Evolutionary conservation across 768 basidiomycete species (phyloP).

Genomic region (Hemileccinum impolitum): DNA sequence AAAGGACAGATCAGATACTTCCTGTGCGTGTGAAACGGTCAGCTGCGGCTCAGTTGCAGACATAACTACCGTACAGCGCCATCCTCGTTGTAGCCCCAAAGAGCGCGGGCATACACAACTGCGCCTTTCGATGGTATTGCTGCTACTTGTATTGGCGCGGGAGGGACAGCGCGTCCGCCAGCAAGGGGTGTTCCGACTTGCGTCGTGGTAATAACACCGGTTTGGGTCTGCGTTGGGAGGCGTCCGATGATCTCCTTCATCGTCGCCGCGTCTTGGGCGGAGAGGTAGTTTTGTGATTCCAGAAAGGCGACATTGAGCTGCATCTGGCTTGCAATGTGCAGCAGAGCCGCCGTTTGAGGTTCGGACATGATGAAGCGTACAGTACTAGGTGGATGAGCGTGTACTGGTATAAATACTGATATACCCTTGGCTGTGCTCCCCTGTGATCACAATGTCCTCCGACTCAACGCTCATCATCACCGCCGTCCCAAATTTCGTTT

Average conservation of each 20-base stretch:
- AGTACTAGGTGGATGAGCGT: not conserved
- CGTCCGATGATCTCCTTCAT: slow-evolving; percentile 46
- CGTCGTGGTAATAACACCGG: slow-evolving; percentile 9
- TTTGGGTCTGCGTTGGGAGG: slow-evolving; percentile 32
- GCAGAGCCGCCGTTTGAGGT: slow-evolving; percentile 37
- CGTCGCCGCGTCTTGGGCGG: slow-evolving; percentile 41
- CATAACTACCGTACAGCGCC: slow-evolving; percentile 38
- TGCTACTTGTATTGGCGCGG: slow-evolving; percentile 9
- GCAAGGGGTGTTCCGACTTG: slow-evolving; percentile 10
- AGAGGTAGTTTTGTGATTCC: slow-evolving; percentile 51
- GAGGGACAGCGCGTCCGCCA: slow-evolving; percentile 17
- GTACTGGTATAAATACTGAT: slow-evolving; percentile 12
- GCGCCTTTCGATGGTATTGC: slow-evolving; percentile 4
- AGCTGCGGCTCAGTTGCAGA: not conserved
- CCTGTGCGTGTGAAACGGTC: slow-evolving; percentile 40
- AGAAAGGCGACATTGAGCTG: slow-evolving; percentile 58
- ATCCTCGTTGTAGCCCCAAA: slow-evolving; percentile 67
- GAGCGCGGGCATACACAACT: slow-evolving; percentile 42
- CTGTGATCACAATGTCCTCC: slow-evolving; percentile 1
- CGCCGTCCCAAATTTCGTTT: slow-evolving; percentile 42
- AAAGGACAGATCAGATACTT: slow-evolving; percentile 79
- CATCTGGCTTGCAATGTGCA: slow-evolving; percentile 59
- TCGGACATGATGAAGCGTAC: slow-evolving; percentile 21
- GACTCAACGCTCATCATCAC: slow-evolving; percentile 35
- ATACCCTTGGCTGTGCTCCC: slow-evolving; percentile 10